phyloP scores from a whole-genome alignment of 495 filamentous ascomycete genomes.

The Tuber indicum region DNA sequence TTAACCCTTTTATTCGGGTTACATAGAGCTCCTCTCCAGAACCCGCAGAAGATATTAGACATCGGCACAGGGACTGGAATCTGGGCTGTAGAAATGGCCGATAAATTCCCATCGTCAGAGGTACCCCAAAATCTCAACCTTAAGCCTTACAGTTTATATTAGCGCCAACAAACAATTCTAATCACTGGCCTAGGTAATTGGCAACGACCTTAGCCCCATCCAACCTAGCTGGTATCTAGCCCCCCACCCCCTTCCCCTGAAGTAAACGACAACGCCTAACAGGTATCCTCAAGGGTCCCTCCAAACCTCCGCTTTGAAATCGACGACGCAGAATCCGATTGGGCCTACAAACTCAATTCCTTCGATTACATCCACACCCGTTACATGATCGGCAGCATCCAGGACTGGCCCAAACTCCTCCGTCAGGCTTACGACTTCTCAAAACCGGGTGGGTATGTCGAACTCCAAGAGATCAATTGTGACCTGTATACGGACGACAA shows the following conservation, averaged over 20 bases:
- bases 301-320: conserved; percentile 43
- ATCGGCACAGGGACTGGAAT: conserved; percentile 63
- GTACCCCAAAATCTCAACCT: background rate
- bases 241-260: background rate
- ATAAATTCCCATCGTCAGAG: conserved; percentile 4
- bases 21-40: conserved; percentile 51
- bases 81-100: conserved; percentile 55
- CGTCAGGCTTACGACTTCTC: conserved; percentile 43
- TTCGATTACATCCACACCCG: conserved; percentile 47
- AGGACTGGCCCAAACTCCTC: conserved; percentile 32
- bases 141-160: background rate
- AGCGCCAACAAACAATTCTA: conserved; percentile 13
- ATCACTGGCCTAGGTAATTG: conserved; percentile 41
- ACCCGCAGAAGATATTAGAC: conserved; percentile 54
- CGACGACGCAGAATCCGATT: conserved; percentile 48
- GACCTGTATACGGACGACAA: conserved; percentile 22
- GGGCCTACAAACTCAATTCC: conserved; percentile 43
- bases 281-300: conserved; percentile 22
- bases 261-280: background rate
- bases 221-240: conserved; percentile 32
- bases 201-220: conserved; percentile 37
- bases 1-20: conserved; percentile 51
- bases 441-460: conserved; percentile 35
- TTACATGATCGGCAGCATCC: conserved; percentile 34
- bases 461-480: conserved; percentile 27